A percentile compares a stretch with the other conserved stretches of the same genome.
phyloP scores from a whole-genome alignment of 306 rosid genomes.

The Cyamopsis tetragonoloba region DNA sequence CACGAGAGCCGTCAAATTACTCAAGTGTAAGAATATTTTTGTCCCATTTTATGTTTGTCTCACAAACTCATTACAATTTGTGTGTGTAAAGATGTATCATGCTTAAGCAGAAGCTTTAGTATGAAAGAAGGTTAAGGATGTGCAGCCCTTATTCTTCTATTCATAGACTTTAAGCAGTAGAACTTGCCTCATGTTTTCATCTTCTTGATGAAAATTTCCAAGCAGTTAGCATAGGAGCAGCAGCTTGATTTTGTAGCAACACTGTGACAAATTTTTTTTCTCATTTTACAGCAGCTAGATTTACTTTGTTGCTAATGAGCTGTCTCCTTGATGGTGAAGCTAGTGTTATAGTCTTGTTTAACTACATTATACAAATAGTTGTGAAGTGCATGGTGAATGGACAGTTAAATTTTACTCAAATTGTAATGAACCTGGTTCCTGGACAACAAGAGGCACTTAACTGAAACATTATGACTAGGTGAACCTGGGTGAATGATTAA shows the following conservation, averaged over 20 bases:
- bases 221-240: not conserved
- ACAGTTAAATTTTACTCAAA: not conserved
- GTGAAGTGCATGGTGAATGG: not conserved
- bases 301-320: not conserved
- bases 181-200: not conserved
- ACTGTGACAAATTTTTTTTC: not conserved
- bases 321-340: not conserved
- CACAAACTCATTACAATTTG: not conserved
- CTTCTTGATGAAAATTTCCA: not conserved
- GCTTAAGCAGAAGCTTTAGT: slow-evolving; percentile 12
- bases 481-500: not conserved
- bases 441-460: not conserved
- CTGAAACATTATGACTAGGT: not conserved
- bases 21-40: slow-evolving; percentile 77
- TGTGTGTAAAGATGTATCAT: not conserved
- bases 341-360: not conserved
- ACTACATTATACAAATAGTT: not conserved
- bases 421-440: not conserved
- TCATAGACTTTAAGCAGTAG: not conserved
- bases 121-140: not conserved
- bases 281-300: not conserved
- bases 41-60: not conserved
- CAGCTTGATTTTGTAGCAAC: slow-evolving; percentile 7
- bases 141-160: not conserved
- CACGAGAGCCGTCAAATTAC: slow-evolving; percentile 98